Percentiles rank a stretch among this genome's conserved stretches.
phyloP scores from a whole-genome alignment of 495 filamentous ascomycete species.

The Penicillium robsamsonii region DNA sequence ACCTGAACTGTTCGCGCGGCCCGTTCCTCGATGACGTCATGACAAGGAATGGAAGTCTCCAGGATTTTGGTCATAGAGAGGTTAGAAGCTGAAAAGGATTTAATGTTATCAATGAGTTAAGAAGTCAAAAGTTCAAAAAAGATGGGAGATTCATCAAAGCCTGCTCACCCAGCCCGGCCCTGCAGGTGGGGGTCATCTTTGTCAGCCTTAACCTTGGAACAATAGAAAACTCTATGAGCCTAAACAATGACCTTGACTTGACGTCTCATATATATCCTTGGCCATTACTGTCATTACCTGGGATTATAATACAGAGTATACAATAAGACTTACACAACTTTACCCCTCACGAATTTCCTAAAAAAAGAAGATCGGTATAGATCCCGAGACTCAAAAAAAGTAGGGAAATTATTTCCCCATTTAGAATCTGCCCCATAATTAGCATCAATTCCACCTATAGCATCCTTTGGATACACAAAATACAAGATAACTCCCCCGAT shows the following conservation, averaged over 20 bases:
- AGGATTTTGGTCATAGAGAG: neutral
- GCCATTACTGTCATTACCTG: no score
- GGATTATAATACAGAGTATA: no score
- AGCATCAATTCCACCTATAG: neutral
- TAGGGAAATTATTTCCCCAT: slow-evolving; percentile 9
- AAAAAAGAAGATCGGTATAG: neutral
- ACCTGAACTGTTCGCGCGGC: slow-evolving; percentile 56
- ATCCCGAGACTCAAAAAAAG: neutral
- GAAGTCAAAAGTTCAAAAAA: neutral
- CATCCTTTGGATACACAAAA: neutral
- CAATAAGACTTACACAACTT: no score
- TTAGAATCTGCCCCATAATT: neutral
- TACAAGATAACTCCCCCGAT: neutral
- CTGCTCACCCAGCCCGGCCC: neutral
- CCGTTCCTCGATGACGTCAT: slow-evolving; percentile 33
- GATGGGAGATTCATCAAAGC: neutral
- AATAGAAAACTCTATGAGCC: no score
- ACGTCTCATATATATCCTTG: no score
- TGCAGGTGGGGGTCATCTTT: neutral
- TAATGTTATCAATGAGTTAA: neutral
- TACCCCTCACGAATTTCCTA: neutral
- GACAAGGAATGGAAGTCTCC: neutral
- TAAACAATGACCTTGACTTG: no score
- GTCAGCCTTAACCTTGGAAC: neutral
- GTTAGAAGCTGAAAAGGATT: neutral